phyloP scores from a whole-genome alignment of 768 basidiomycete genomes.

The Chlorophyllum brunneum region DNA sequence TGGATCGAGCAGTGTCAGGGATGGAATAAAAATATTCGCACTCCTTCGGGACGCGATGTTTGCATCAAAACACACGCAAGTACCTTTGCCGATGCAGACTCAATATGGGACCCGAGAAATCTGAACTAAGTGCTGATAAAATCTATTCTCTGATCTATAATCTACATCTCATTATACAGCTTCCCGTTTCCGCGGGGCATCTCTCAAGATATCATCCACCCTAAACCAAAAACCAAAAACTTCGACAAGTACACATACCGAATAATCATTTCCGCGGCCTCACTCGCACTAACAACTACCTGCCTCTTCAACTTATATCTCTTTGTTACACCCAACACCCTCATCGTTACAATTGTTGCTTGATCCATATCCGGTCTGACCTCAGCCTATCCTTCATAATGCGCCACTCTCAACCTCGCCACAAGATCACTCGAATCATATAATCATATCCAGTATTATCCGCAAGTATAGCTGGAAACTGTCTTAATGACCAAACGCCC shows the following conservation, averaged over 20 bases:
- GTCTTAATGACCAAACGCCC: conserved; percentile 86
- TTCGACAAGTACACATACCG: conserved; percentile 45
- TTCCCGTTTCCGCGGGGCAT: conserved; percentile 83
- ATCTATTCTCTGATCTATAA: neutral
- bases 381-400: conserved; percentile 84
- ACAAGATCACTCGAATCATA: conserved; percentile 98
- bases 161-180: conserved; percentile 45
- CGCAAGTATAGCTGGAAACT: conserved; percentile 94
- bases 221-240: conserved; percentile 30
- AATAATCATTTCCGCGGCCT: conserved; percentile 98
- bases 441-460: conserved; percentile 97
- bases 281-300: conserved; percentile 90
- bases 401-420: conserved; percentile 83
- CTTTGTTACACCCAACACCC: conserved; percentile 84
- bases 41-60: too few species aligned
- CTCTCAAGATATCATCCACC: conserved; percentile 88
- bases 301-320: conserved; percentile 97
- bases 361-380: conserved; percentile 92
- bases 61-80: too few species aligned
- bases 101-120: too few species aligned
- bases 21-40: too few species aligned
- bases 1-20: too few species aligned
- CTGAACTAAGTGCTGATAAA: too few species aligned
- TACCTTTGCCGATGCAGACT: too few species aligned
- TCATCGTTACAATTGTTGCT: conserved; percentile 87